Percentiles rank a stretch among this genome's conserved stretches.
Evolutionary conservation across 306 rosid species (phyloP).

Genomic region (Erythrophleum fordii): DNA sequence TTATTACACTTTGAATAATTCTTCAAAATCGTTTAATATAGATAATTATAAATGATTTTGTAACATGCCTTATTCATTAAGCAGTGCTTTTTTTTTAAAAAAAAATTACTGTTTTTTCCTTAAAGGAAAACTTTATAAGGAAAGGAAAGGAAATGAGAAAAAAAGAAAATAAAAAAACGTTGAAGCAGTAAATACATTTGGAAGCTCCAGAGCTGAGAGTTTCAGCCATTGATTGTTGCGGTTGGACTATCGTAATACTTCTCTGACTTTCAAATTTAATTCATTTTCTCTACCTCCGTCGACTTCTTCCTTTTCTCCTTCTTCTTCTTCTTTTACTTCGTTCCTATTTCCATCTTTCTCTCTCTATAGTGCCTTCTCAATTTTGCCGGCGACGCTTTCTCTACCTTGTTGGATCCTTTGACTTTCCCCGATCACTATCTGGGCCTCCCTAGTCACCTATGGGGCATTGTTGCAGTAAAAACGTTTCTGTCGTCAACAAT

Average conservation of each 20-base stretch:
- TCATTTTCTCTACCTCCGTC: neutral
- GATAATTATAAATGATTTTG: neutral
- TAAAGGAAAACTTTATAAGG: neutral
- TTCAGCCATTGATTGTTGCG: conserved; percentile 45
- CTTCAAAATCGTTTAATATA: neutral
- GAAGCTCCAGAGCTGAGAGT: conserved; percentile 5
- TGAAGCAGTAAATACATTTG: neutral
- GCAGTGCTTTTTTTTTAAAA: neutral
- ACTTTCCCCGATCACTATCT: conserved; percentile 47
- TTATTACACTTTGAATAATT: neutral
- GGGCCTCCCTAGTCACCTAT: conserved; percentile 37
- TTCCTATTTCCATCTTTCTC: conserved; percentile 10
- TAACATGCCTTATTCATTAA: neutral
- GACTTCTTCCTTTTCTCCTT: neutral
- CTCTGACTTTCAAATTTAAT: conserved; percentile 43
- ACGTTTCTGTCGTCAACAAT: conserved; percentile 58
- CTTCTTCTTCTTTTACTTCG: conserved; percentile 1
- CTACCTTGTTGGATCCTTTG: conserved; percentile 44
- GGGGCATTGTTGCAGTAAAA: conserved; percentile 90
- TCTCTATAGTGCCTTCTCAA: conserved; percentile 35
- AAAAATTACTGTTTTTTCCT: neutral
- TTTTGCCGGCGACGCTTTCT: conserved; percentile 44
- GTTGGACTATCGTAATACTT: conserved; percentile 47
- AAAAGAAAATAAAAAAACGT: too few species aligned
- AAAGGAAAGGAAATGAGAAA: neutral